phyloP scores from a whole-genome alignment of 495 filamentous ascomycete genomes.

The Jackrogersella minutella region DNA sequence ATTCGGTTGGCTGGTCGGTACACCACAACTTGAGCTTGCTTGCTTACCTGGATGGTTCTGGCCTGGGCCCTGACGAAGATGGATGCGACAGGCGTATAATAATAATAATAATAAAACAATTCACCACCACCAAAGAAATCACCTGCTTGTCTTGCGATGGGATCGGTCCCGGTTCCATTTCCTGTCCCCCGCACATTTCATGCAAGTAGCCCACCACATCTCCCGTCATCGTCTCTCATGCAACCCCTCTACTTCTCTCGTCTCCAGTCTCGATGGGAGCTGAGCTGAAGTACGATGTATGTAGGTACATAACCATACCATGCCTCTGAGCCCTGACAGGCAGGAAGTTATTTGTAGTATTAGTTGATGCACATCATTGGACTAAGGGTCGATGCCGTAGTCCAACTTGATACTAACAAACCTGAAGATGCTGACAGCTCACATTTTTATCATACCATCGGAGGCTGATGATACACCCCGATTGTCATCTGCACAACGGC shows the following conservation, averaged over 20 bases:
- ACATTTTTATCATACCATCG: constrained; percentile 37
- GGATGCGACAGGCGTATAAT: constrained; percentile 23
- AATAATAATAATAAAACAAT: background rate
- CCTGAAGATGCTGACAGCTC: constrained; percentile 37
- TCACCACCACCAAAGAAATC: no score
- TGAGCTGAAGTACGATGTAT: constrained; percentile 25
- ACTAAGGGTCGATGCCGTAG: constrained; percentile 8
- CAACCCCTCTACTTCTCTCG: constrained; percentile 40
- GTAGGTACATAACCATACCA: background rate
- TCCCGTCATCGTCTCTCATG: constrained; percentile 43
- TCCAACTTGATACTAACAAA: constrained; percentile 23
- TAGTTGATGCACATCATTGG: constrained; percentile 40
- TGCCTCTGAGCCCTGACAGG: constrained; percentile 14
- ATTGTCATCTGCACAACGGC: constrained; percentile 39
- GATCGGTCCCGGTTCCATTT: constrained; percentile 45
- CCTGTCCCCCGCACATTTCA: constrained; percentile 45
- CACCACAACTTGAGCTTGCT: constrained; percentile 1
- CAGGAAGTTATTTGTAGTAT: constrained; percentile 18
- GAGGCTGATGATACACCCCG: constrained; percentile 42
- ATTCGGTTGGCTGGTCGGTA: constrained; percentile 32
- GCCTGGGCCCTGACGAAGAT: constrained; percentile 29
- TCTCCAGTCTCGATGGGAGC: constrained; percentile 16
- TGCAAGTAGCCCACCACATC: constrained; percentile 44
- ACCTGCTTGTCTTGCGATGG: constrained; percentile 41
- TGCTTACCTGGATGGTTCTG: constrained; percentile 12